Evolutionary conservation across 2,329 filamentous ascomycete genomes (phyloP), one percentile per base, ranked within the genome.

Genomic region (Aspergillus thermomutatus): DNA sequence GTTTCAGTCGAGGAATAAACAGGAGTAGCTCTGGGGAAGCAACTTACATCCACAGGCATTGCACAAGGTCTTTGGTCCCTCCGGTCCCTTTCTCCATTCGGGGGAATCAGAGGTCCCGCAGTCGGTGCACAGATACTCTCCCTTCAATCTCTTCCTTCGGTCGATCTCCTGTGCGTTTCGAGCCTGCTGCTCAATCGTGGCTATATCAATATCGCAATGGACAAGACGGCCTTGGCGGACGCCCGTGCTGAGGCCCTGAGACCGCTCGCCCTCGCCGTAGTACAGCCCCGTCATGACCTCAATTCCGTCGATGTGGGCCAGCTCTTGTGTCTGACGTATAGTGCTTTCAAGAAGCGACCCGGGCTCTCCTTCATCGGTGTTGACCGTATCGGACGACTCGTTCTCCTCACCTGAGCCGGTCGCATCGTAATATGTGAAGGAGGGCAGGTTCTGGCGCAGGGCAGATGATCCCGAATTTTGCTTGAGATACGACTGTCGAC

Each of bases 61-160:
- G 75, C 93, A 97, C 11, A 97, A 78, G 8, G 93, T 97, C 75
- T 97, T 97, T 1, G 92, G 92, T 2, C 93, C 93, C 60, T 85
- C 91, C 0, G 93, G 93, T 0, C 93, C 93, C 73, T 96, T 97
- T 60, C 93, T 83, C 93, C 93, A 97, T 78, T 97, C 93, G 0
- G 93, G 93, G 17, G 91, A 96, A 69, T 97, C 92, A 43, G 95
- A 82, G 0, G 91, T 97, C 80, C 93, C 92, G 75, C 93, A 97
- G 73, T 97, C 93, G 1, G 91, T 93, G 74, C 93, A 97, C 40
- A 96, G 91, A 70, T 97, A 97, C 79, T 97, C 92, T 69, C 96
- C 83, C 72, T 96, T 96, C 49, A 91, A 79, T 72, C 96, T 96
- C 80, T 95, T 87, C 72, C 88, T 95, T 75, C 96, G 92, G 59